Base-by-base conservation (phyloP, 2,329 filamentous ascomycete species). In the Cordyceps militaris region DNA sequence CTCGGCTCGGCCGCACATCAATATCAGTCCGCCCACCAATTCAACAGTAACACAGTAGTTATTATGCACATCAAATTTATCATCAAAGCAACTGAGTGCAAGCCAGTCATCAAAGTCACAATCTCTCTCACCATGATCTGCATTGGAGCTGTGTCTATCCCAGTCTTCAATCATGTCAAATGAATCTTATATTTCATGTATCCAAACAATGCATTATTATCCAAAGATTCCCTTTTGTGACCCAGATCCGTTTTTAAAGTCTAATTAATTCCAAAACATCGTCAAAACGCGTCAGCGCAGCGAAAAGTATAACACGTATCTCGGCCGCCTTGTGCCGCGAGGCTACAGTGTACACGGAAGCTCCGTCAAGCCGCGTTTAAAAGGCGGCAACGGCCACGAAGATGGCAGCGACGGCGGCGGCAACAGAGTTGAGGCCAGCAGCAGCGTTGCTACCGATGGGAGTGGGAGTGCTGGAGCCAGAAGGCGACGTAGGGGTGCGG, bases 341-440 rank as follows among this genome's bases (percentile, higher is more conserved):
- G 40, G 40, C 48, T 28, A 42, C 56, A 47, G 52, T 57, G 47
- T 57, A 57, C 56, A 57, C 47, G 34, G 30, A 44, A 38, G 43
- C 23, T 21, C 11, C 19, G 23, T 42, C 23, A 46, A 47, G 48
- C 40, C 32, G 34, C 38, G 28, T 50, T 67, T 68, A 72, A 61
- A 72, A 50, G 16, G 67, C 63, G 51, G 64, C 65, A 50, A 62
- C 65, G 26, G 68, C 71, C 38, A 71, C 57, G 32, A 67, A 52
- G 19, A 71, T 34, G 8, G 69, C 70, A 4, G 68, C 61, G 4
- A 63, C 67, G 10, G 65, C 70, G 19, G 69, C 70, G 6, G 64
- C 68, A 21, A 71, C 56, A 0, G 68, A 68, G 63, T 67, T 68
- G 49, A 72, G 62, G 56, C 61, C 64, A 61, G 56, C 62, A 7